Percentiles rank a stretch among this genome's conserved stretches.
Conservation (phyloP, 441 rosid genomes). For the Populus hybrid region DNA sequence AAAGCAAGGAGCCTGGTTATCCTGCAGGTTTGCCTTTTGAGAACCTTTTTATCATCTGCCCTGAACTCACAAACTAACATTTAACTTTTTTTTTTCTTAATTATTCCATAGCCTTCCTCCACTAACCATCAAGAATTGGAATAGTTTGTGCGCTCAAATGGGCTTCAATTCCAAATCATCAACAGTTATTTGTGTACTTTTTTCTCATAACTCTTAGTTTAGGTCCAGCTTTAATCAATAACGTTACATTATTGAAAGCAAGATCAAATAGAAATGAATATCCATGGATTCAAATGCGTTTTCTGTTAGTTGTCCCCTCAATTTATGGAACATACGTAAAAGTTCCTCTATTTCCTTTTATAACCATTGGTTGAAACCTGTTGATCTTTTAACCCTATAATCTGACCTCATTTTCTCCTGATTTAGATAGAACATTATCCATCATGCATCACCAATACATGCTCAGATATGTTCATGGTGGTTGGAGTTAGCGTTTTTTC, state of each 20-base stretch:
- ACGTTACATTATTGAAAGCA: neutral
- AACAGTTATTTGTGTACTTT: neutral
- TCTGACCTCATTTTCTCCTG: neutral
- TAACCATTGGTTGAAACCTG: neutral
- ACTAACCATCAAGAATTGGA: neutral
- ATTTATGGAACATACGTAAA: neutral
- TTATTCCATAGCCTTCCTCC: neutral
- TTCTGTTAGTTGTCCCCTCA: neutral
- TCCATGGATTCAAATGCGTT: neutral
- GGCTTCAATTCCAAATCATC: neutral
- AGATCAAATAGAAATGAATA: neutral
- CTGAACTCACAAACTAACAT: neutral
- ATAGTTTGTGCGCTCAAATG: neutral
- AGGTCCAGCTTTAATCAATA: neutral
- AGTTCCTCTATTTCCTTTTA: neutral
- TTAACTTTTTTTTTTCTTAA: neutral
- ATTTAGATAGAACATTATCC: neutral
- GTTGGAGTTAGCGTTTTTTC: neutral
- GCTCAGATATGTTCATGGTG: neutral
- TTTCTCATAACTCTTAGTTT: neutral
- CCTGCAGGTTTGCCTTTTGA: slow-evolving; percentile 40
- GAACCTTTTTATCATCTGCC: slow-evolving; percentile 5
- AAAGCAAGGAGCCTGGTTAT: slow-evolving; percentile 41
- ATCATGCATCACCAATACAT: neutral
- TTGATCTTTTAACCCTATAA: neutral